Evolutionary conservation across 2,329 filamentous ascomycete genomes (phyloP).

Genomic region (Penicillium sp.): DNA sequence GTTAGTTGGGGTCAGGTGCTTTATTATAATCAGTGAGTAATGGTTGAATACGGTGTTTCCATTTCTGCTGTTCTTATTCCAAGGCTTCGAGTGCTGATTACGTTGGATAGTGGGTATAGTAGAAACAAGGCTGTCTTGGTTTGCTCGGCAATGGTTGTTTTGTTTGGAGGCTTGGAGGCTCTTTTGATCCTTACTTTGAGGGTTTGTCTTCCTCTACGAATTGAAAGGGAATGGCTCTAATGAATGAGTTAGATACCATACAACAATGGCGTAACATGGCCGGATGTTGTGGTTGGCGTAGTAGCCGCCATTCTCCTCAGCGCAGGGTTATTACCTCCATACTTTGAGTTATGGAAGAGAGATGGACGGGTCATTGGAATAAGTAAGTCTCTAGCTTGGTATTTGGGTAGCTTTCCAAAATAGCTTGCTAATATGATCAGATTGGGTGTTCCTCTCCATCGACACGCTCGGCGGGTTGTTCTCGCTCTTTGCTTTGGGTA

Average conservation of each 20-base stretch:
- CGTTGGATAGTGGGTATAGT: conserved; percentile 32
- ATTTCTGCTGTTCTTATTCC: neutral
- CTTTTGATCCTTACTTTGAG: conserved; percentile 59
- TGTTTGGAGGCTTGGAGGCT: conserved; percentile 57
- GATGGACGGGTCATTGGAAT: conserved; percentile 63
- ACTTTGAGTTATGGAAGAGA: conserved; percentile 63
- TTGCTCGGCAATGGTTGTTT: conserved; percentile 41
- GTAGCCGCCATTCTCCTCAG: conserved; percentile 60
- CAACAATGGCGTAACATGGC: conserved; percentile 53
- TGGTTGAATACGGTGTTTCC: neutral
- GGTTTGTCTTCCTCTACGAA: conserved; percentile 36
- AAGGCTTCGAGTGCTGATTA: conserved; percentile 5
- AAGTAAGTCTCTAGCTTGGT: conserved; percentile 40
- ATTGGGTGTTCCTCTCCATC: conserved; percentile 60
- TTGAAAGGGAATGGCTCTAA: neutral
- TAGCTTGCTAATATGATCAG: conserved; percentile 31
- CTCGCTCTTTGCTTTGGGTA: conserved; percentile 63
- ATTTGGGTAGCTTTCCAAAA: neutral
- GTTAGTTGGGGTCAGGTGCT: conserved; percentile 56
- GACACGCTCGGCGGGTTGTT: conserved; percentile 65
- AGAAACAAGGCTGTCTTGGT: conserved; percentile 50
- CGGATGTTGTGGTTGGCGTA: conserved; percentile 59
- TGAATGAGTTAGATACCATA: conserved; percentile 50
- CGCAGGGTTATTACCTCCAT: conserved; percentile 60
- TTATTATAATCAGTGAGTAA: conserved; percentile 51